Evolutionary conservation across 768 basidiomycete genomes (phyloP), one percentile per base, ranked within the genome.

Genomic region (Chalciporus piperatus): DNA sequence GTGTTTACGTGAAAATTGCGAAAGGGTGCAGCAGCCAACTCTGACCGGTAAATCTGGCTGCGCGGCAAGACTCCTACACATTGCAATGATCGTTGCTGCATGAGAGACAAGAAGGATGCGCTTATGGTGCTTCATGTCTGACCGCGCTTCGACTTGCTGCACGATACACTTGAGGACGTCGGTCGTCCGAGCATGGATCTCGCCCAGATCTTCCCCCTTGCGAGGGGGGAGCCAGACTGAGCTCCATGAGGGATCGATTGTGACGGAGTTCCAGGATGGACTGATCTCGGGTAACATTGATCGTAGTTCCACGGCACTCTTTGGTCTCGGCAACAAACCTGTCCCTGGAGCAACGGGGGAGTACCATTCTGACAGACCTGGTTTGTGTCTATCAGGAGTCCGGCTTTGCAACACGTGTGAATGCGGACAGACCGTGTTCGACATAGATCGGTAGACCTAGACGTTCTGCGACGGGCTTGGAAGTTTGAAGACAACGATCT

Each of bases 401-500:
- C 12, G 42, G 37, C 16, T 12, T 19, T 3, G n/a, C 16, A 28
- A 59, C 70, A 45, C 54, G 30, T 7, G 20, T n/a, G 33, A 37
- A 23, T 37, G 25, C 14, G 25, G 13, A 46, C 61, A 30, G 48
- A 83, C 91, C 92, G 58, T 92, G 90, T 59, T 94, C 92, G 13
- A 87, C 79, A 55, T 79, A 86, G 46, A 93, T 79, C 1, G 91
- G 89, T 4, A 92, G 54, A 13, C 74, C 71, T 17, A 93, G 74
- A 0, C 80, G 78, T 35, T 72, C 65, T 14, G 92, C 80, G 3
- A 77, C 70, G 2, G 92, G 90, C 28, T 77, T 73, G 1, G 85
- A 71, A 0, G 92, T 94, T 64, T 94, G 91, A 20, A 93, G 72
- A 66, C 92, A 93, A n/a, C 92, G 87, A 70, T 93, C 89, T 92